Conservation (phyloP, 805 yeast species). For the Candida corydali region DNA sequence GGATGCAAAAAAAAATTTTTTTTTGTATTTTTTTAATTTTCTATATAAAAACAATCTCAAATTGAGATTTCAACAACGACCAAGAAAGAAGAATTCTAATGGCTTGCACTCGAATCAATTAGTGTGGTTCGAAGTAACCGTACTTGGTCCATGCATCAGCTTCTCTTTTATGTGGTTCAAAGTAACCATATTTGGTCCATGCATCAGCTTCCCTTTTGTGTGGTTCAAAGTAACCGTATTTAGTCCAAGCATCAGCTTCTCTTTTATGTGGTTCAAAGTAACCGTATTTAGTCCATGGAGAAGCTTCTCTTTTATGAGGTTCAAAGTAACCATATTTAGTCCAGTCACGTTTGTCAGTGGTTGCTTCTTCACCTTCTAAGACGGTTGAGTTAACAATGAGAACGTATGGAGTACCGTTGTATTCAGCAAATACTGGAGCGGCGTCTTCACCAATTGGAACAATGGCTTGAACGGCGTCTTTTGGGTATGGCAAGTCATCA, state of each 20-base stretch:
- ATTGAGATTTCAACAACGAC: too few species aligned
- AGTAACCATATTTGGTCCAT: constrained; percentile 6
- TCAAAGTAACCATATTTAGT: constrained; percentile 4
- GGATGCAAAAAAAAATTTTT: too few species aligned
- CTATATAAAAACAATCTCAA: too few species aligned
- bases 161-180: constrained; percentile 5
- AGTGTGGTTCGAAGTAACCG: constrained; percentile 3
- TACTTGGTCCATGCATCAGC: constrained; percentile 1
- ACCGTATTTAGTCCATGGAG: constrained; percentile 4
- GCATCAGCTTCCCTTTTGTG: constrained; percentile 3
- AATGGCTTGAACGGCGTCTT: constrained; percentile 3
- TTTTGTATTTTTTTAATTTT: too few species aligned
- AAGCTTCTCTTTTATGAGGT: constrained; percentile 6
- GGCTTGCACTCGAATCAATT: too few species aligned
- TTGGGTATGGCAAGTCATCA: constrained; percentile 2
- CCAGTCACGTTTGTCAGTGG: constrained; percentile 7
- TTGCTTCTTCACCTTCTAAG: not conserved
- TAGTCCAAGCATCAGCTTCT: constrained; percentile 2
- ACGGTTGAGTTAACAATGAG: constrained; percentile 3
- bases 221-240: constrained; percentile 5
- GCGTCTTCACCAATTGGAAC: constrained; percentile 4
- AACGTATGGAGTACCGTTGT: constrained; percentile 1
- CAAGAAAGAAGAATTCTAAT: too few species aligned
- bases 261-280: constrained; percentile 6
- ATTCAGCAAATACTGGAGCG: constrained; percentile 1